A percentile compares a stretch with the other conserved stretches of the same genome.
Conservation (phyloP, 768 basidiomycete genomes). For the Russula dissimulans region DNA sequence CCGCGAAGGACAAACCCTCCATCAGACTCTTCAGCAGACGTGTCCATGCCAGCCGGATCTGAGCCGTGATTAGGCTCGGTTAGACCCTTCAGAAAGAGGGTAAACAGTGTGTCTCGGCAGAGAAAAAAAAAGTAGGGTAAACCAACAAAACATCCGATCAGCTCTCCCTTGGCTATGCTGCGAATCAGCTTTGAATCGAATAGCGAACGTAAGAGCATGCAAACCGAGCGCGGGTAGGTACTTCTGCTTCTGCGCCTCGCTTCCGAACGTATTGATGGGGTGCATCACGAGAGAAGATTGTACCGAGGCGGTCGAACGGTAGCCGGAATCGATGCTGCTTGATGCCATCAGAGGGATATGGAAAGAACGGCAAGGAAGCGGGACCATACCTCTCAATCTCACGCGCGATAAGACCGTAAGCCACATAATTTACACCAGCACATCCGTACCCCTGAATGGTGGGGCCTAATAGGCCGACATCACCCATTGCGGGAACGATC, state of each 20-base stretch:
- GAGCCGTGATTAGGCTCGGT: slow-evolving; percentile 98
- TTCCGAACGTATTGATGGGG: slow-evolving; percentile 82
- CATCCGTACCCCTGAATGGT: slow-evolving; percentile 93
- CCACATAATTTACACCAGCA: slow-evolving; percentile 83
- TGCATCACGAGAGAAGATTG: slow-evolving; percentile 98
- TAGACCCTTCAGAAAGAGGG: slow-evolving; percentile 50
- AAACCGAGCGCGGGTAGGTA: slow-evolving; percentile 78
- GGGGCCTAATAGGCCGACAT: slow-evolving; percentile 81
- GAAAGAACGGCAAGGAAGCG: not conserved
- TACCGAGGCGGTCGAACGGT: slow-evolving; percentile 89
- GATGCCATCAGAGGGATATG: not conserved
- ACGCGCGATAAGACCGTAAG: slow-evolving; percentile 88
- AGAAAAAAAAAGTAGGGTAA: not conserved
- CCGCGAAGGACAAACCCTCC: slow-evolving; percentile 84
- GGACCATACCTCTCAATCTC: slow-evolving; percentile 76
- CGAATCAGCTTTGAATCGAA: not conserved
- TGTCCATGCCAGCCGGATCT: slow-evolving; percentile 97
- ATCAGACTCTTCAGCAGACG: slow-evolving; percentile 73
- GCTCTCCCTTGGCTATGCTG: slow-evolving; percentile 63
- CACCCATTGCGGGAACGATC: slow-evolving; percentile 86
- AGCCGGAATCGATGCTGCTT: slow-evolving; percentile 86
- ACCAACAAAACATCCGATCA: slow-evolving; percentile 88
- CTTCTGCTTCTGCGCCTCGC: slow-evolving; percentile 82
- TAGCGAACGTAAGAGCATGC: slow-evolving; percentile 8
- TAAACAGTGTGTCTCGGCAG: not conserved